These are phyloP conservation scores for Solanum hybrid DNA, from an alignment of 305 asterid species.

Conservation along the genomic window DNA sequence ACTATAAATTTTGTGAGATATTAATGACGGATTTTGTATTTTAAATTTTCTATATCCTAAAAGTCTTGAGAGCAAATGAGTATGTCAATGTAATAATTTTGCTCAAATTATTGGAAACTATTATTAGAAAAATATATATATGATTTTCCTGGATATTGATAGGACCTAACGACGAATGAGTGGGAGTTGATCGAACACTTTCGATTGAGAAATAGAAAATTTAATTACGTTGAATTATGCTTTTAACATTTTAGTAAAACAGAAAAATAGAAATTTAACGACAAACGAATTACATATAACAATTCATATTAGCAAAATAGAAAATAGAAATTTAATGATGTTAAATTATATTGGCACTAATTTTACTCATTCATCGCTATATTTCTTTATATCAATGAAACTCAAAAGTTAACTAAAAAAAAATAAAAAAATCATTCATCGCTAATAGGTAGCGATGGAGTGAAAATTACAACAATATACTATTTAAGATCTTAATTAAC, in stretches of 20 bases:
- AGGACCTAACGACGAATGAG: background rate
- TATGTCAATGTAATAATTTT: background rate
- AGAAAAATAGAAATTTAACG: background rate
- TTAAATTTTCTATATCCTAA: no score
- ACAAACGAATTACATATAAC: background rate
- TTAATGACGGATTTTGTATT: no score
- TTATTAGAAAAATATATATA: background rate
- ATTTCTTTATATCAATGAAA: no score
- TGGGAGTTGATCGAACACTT: background rate
- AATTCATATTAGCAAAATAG: background rate
- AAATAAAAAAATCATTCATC: no score
- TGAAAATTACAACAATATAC: no score
- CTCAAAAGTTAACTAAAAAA: no score
- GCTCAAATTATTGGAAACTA: background rate
- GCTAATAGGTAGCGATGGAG: no score
- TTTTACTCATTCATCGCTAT: no score
- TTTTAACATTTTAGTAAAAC: background rate
- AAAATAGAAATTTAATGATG: background rate
- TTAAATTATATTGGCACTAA: no score
- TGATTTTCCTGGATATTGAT: background rate
- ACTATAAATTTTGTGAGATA: no score
- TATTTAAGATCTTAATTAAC: no score
- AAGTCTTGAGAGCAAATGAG: background rate
- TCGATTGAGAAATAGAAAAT: background rate
- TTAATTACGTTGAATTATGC: background rate